Base-by-base conservation (phyloP, 1,139 yeast genomes). In the Kluyveromyces marxianus region DNA sequence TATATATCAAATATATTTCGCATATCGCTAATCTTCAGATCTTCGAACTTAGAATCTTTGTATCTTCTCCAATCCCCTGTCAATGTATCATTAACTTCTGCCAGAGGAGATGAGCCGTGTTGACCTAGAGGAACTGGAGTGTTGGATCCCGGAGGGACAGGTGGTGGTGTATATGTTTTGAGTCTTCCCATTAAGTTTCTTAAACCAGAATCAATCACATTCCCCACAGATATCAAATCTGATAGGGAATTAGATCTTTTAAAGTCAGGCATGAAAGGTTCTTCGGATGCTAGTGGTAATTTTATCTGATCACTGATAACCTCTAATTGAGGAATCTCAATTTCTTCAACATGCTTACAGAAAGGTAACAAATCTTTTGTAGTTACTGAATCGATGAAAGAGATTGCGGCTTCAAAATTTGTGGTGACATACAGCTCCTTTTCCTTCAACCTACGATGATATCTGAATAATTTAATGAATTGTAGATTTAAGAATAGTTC, bases 401-500 rank as follows among this genome's bases (percentile, higher is more conserved):
- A 72, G 24, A 80, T 63, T 3, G 83, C 77, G 1, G 88, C 88
- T 54, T 81, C 86, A 42, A 78, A 65, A 56, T 81, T 81, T 2
- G 87, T 81, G 41, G 80, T 59, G 43, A 81, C 79, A 58, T 79
- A 81, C 29, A 77, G 61, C 28, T 76, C 69, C 50, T 77, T 79
- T 28, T 82, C 81, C 28, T 65, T 66, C 36, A 75, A 56, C 24
- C 70, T 66, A 27, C 63, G 59, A 34, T 68, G 67, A 49, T 79
- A 76, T 43, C 83, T 69, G 59, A 79, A 81, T 41, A 83, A 63
- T 50, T 75, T 76, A 47, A 80, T 75, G 56, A 72, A 79, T 44
- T 72, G 68, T 46, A 77, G 62, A 49, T 78, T 79, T 24, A 77
- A 66, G 55, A 76, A 74, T 25, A 78, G 52, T 34, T 61, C 59